These are phyloP conservation scores for Moesziomyces sp. DNA, from an alignment of 1,284 basidiomycete genomes.

Conservation along the genomic window DNA sequence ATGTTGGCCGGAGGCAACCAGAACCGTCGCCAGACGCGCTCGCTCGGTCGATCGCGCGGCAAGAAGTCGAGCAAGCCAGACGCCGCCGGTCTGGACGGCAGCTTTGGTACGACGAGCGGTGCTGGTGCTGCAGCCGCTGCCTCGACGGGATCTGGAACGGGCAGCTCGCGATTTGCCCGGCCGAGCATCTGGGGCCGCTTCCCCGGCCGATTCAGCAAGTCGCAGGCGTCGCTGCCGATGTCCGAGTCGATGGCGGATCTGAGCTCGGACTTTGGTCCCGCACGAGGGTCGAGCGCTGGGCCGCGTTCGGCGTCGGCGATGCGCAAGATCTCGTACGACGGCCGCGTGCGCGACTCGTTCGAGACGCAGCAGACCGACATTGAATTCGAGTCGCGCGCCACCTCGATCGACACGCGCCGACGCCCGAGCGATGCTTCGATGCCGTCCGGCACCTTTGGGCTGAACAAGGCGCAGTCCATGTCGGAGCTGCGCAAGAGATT, in stretches of 20 bases:
- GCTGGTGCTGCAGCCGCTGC: slow-evolving; percentile 3
- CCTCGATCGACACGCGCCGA: slow-evolving; percentile 32
- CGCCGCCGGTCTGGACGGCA: slow-evolving; percentile 11
- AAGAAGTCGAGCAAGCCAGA: slow-evolving; percentile 24
- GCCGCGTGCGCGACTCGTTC: slow-evolving; percentile 37
- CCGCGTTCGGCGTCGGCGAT: slow-evolving; percentile 42
- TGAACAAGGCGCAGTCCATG: slow-evolving; percentile 38
- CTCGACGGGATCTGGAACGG: slow-evolving; percentile 8
- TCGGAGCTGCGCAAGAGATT: slow-evolving; percentile 36
- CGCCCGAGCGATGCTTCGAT: slow-evolving; percentile 27
- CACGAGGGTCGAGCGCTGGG: slow-evolving; percentile 14
- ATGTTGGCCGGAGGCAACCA: slow-evolving; percentile 47
- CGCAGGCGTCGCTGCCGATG: slow-evolving; percentile 37
- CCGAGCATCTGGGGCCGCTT: slow-evolving; percentile 42
- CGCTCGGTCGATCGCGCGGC: slow-evolving; percentile 30
- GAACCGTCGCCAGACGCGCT: slow-evolving; percentile 28
- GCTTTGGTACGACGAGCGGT: slow-evolving; percentile 15
- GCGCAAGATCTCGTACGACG: slow-evolving; percentile 42
- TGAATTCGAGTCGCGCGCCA: slow-evolving; percentile 44
- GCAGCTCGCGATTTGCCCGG: slow-evolving; percentile 16
- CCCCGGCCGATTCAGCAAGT: slow-evolving; percentile 37
- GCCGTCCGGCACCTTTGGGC: slow-evolving; percentile 2
- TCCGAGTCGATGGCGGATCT: slow-evolving; percentile 28
- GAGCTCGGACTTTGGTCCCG: slow-evolving; percentile 15
- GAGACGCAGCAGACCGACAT: slow-evolving; percentile 46